phyloP scores from a whole-genome alignment of 176 grass and related monocot species.

The Hsuehochloa calcarea region DNA sequence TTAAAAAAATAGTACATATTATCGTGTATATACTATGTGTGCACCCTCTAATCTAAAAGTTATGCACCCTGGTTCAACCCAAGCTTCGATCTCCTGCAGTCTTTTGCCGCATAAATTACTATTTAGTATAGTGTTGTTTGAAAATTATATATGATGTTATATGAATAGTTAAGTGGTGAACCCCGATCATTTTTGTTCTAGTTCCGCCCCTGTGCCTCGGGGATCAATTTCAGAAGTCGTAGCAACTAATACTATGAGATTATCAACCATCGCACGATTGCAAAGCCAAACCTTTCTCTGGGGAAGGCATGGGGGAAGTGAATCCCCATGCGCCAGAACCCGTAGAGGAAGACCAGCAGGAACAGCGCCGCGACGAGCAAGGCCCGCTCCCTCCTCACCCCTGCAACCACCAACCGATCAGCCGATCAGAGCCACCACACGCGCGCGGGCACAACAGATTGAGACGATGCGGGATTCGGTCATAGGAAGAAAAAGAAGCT shows the following conservation, averaged over 20 bases:
- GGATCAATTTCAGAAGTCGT: neutral
- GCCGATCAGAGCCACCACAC: neutral
- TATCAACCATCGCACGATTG: neutral
- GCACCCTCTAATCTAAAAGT: too few species aligned
- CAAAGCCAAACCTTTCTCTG: conserved; percentile 68
- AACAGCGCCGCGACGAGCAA: conserved; percentile 63
- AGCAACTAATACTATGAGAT: neutral
- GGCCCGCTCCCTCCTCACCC: conserved; percentile 75
- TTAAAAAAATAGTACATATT: too few species aligned
- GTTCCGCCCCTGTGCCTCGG: too few species aligned
- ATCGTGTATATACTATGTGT: too few species aligned
- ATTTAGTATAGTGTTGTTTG: too few species aligned
- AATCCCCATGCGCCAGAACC: conserved; percentile 98
- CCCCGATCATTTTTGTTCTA: too few species aligned
- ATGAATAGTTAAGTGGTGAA: too few species aligned
- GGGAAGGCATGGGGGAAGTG: conserved; percentile 99
- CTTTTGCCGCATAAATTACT: too few species aligned
- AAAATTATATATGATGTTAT: too few species aligned
- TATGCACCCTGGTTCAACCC: too few species aligned
- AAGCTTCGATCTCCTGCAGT: too few species aligned
- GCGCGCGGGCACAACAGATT: neutral
- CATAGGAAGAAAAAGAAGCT: conserved; percentile 27
- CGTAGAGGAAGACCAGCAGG: conserved; percentile 81
- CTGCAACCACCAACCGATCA: conserved; percentile 50
- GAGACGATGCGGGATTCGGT: neutral